Evolutionary conservation across 257 asterid genomes (phyloP).

Genomic region (Solanum acaule): DNA sequence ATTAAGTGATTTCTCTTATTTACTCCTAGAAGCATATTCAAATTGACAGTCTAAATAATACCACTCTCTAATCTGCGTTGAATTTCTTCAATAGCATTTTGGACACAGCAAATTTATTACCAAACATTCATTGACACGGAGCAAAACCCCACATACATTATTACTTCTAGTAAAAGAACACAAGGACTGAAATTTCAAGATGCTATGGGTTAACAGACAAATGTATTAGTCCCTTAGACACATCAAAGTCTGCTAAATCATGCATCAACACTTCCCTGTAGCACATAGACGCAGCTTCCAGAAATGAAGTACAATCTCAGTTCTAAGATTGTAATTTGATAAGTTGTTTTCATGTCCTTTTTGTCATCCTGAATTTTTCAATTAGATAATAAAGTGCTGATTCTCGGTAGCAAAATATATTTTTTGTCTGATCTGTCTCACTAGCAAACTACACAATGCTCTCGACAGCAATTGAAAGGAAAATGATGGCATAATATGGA

Average conservation of each 20-base stretch:
- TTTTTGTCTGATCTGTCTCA: neutral
- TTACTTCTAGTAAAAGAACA: neutral
- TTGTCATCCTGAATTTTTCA: neutral
- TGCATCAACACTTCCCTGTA: neutral
- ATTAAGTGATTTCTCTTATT: neutral
- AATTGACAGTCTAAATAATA: neutral
- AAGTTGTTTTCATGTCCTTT: neutral
- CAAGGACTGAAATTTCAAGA: neutral
- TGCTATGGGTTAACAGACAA: neutral
- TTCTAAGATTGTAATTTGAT: neutral
- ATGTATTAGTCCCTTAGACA: neutral
- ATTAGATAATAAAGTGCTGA: neutral
- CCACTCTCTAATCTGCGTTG: neutral
- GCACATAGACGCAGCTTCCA: neutral
- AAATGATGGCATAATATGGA: neutral
- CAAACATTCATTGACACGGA: neutral
- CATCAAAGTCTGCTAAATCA: neutral
- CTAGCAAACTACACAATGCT: neutral
- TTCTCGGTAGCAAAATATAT: neutral
- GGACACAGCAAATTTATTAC: neutral
- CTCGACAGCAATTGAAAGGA: neutral
- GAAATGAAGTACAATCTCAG: neutral
- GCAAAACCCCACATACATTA: neutral
- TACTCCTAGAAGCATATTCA: neutral
- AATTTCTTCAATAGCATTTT: neutral